Percentiles rank a stretch among this genome's conserved stretches.
These are phyloP conservation scores for Dictyostelium purpureum DNA, from an alignment of 78 protist genomes.

Conservation along the genomic window DNA sequence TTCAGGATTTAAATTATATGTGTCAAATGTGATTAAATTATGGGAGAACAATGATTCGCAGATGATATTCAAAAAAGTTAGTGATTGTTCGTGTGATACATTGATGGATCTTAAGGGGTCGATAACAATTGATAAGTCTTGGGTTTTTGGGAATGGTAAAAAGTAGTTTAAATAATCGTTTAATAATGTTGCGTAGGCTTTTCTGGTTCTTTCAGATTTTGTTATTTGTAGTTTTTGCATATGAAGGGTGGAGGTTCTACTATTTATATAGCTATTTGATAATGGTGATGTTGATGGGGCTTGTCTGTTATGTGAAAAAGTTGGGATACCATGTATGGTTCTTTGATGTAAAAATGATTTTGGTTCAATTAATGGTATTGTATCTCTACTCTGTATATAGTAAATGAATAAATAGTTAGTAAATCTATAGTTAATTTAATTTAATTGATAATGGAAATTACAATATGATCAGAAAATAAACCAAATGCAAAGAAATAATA, in stretches of 20 bases:
- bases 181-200: not conserved
- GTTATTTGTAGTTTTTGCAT: not conserved
- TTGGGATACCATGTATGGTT: constrained; percentile 49
- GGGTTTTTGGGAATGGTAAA: constrained; percentile 9
- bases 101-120: not conserved
- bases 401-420: not conserved
- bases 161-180: constrained; percentile 28
- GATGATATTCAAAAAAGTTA: constrained; percentile 23
- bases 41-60: constrained; percentile 30
- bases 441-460: not conserved
- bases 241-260: too few species aligned
- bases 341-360: constrained; percentile 4
- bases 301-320: constrained; percentile 17
- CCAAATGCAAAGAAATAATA: constrained; percentile 63
- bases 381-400: not conserved
- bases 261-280: not conserved
- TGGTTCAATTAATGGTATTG: not conserved
- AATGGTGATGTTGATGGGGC: not conserved
- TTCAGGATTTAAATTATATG: not conserved
- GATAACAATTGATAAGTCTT: too few species aligned
- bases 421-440: not conserved
- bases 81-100: not conserved
- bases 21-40: not conserved
- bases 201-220: not conserved
- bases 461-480: constrained; percentile 40